These are phyloP conservation scores for Xerocomus spinulosus DNA, from an alignment of 768 basidiomycete genomes.

Conservation along the genomic window DNA sequence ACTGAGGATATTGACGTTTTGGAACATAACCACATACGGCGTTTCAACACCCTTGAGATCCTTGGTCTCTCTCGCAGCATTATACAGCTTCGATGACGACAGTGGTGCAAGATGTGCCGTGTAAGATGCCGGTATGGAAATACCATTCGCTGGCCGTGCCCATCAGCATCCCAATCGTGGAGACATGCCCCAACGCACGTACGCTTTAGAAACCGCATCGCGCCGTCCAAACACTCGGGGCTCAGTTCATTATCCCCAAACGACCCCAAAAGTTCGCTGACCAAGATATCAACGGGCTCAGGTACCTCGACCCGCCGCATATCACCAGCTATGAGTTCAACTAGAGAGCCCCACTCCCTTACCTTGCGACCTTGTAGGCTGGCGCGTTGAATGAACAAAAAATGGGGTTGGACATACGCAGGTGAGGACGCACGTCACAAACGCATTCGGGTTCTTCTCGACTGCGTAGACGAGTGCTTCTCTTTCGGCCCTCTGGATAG, in stretches of 20 bases:
- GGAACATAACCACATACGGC: constrained; percentile 98
- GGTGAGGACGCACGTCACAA: constrained; percentile 72
- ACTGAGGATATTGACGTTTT: constrained; percentile 85
- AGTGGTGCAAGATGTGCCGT: constrained; percentile 92
- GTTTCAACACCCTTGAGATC: constrained; percentile 80
- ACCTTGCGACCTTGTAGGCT: constrained; percentile 83
- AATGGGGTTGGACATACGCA: constrained; percentile 6
- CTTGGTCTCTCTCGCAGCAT: constrained; percentile 67
- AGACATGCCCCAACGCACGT: constrained; percentile 4
- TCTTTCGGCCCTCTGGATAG: constrained; percentile 61
- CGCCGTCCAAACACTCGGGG: constrained; percentile 97
- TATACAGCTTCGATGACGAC: constrained; percentile 89
- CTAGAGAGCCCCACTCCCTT: constrained; percentile 77
- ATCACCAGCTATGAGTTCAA: constrained; percentile 87
- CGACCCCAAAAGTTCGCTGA: constrained; percentile 93
- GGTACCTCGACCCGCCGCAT: constrained; percentile 85
- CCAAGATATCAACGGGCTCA: constrained; percentile 85
- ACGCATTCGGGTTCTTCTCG: constrained; percentile 96
- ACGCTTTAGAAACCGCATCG: constrained; percentile 91
- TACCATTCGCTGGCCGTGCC: constrained; percentile 64
- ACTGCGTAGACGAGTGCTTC: constrained; percentile 76
- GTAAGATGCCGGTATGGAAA: constrained; percentile 96
- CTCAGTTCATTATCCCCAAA: constrained; percentile 99
- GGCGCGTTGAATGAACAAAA: constrained; percentile 14
- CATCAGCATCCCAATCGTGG: constrained; percentile 10